Conservation (phyloP, 371 early-diverging fungal genomes). For the Chytridium lagenaria region DNA sequence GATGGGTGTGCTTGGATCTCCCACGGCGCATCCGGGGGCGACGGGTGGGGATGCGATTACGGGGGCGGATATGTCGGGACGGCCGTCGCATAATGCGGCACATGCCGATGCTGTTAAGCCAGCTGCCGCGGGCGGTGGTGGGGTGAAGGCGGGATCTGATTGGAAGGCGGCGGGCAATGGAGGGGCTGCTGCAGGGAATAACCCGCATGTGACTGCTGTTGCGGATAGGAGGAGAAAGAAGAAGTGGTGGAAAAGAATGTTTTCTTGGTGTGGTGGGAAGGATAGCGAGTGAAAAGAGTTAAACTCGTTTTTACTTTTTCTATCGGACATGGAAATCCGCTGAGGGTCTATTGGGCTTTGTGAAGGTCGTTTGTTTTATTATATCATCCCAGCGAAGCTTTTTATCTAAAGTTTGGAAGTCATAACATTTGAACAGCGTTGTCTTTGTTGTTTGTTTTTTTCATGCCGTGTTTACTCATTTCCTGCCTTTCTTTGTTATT, state of each 20-base stretch:
- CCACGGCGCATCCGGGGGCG: neutral
- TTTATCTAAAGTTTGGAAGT: too few species aligned
- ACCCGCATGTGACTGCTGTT: neutral
- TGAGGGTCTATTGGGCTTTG: neutral
- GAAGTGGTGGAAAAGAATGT: constrained; percentile 30
- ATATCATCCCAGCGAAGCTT: neutral
- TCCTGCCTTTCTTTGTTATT: too few species aligned
- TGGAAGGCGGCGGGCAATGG: neutral
- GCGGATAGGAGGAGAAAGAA: constrained; percentile 21
- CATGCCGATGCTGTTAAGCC: neutral
- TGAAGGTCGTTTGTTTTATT: neutral
- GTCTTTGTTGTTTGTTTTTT: too few species aligned
- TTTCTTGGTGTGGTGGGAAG: constrained; percentile 21
- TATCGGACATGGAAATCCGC: neutral
- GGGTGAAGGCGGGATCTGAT: neutral
- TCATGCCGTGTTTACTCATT: too few species aligned
- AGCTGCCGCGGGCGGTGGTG: neutral
- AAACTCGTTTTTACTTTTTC: neutral
- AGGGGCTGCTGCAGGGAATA: neutral
- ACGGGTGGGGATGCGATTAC: neutral
- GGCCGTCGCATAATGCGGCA: neutral
- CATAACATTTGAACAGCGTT: too few species aligned
- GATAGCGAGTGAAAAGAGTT: constrained; percentile 10
- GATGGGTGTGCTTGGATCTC: constrained; percentile 1
- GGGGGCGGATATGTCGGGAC: neutral